Evolutionary conservation across 2,329 filamentous ascomycete genomes (phyloP), one percentile per base, ranked within the genome.

Genomic region (Pseudocercospora fuligena): DNA sequence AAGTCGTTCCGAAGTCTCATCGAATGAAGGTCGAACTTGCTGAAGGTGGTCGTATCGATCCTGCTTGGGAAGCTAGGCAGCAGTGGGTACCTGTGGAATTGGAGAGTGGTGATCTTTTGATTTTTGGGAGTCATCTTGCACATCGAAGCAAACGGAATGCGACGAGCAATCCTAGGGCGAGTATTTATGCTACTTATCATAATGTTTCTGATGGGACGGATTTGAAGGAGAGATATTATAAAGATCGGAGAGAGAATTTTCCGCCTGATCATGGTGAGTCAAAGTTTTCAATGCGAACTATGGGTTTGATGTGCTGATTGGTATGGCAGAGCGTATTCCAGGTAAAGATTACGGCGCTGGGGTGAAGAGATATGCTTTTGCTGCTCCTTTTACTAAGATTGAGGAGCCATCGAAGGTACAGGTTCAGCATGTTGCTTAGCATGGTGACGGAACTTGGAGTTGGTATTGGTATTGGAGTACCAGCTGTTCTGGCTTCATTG

Each of bases 171-270:
- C 73, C 79, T 53, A 75, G 81, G 1, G 75, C 75, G 49, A 80
- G 80, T 7, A 75, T 82, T 25, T 82, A 82, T 66, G 79, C 80
- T 2, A 82, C 81, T 0, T 82, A 82, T 68, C 80, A 82, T 64
- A 77, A 74, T 57, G 73, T 73, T 5, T 67, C 69, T 0, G 81
- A 82, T 61, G 81, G 81, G 16, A 47, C 31, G 1, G 76, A 81
- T 66, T 69, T 82, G n/a, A 80, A 80, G 66, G 77, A 79, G 65
- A 73, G 76, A 58, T 83, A 82, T 69, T 83, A 82, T 70, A 70
- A 69, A 9, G 79, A 82, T 69, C 74, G 81, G 14, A 71, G 75
- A 33, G 78, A 78, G 66, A 74, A 80, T 16, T 82, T 79, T 73
- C 80, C 80, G 8, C 76, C 80, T 1, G 80, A 79, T 11, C 80